Base-by-base conservation (phyloP, 2,329 filamentous ascomycete species). In the Aspergillus pseudoterreus region DNA sequence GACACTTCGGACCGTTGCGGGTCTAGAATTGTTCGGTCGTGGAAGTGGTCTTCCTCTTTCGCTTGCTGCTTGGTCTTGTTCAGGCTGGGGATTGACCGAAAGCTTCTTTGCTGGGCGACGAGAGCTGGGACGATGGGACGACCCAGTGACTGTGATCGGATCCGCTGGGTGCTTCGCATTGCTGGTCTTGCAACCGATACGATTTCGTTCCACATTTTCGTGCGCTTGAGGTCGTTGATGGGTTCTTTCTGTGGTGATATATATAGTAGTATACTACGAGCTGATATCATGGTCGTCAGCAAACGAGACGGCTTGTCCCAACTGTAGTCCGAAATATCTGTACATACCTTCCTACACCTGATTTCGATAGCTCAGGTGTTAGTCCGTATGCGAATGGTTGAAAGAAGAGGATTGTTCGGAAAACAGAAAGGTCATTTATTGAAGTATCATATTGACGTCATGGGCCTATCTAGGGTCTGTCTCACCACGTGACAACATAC, bases 1-100 rank as follows among this genome's bases (percentile, higher is more conserved):
- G 82, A 82, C 70, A 85, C 82, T 66, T 95, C 88, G 49, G 79
- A 82, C 2, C 80, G 71, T 32, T 82, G 77, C 0, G 87, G 83
- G 52, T 86, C 82, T 32, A 95, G 78, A 2, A 78, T 78, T 56
- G 86, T 79, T 47, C 83, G 80, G 64, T 85, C 78, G 10, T 59
- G 48, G 22, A 41, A 43, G 38, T 48, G 39, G 39, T 49, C 44
- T 32, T 52, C 45, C 44, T 48, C 35, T 9, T 42, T 27, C 14
- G 46, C 44, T 22, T 50, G 54, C 12, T 47, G 14, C 8, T 54
- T 42, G 21, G 52, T 52, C 21, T 45, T 48, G 42, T 42, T 49
- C 2, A 51, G 49, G 8, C 17, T 21, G 4, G 49, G 32, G 11
- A 48, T 36, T 11, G 49, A n/a, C 39, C 21, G 45, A 38, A 49